Base-by-base conservation (phyloP, 2,329 filamentous ascomycete genomes). In the Xylariales sp. region DNA sequence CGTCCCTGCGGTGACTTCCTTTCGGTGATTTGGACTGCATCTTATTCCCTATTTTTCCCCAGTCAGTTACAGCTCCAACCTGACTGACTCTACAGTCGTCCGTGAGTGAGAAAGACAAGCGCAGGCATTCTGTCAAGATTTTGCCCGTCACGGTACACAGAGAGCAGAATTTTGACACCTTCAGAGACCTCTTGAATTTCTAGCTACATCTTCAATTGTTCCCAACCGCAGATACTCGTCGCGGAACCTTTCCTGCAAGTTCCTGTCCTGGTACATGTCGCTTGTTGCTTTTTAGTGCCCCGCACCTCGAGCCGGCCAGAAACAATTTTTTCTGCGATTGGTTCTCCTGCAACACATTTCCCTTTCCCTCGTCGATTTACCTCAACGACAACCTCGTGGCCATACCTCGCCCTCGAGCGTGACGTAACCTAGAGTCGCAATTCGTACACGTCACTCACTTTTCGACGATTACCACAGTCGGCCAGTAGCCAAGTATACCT, bases 221-320 rank as follows among this genome's bases (percentile, higher is more conserved):
- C n/a, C n/a, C n/a, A n/a, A n/a, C n/a, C n/a, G n/a, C n/a, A n/a
- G n/a, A n/a, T n/a, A n/a, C n/a, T n/a, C n/a, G 24, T 27, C 20
- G 37, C 27, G 37, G 37, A 22, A 29, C 37, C 20, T 39, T 40
- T 40, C 21, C 28, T 25, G 24, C 38, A 40, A 33, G 29, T 22
- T 32, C 20, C 33, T 19, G 19, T 12, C 29, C 15, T 25, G 24
- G 28, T 40, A 29, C 38, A 40, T 40, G 24, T 12, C 21, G 37
- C 37, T 39, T 31, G 21, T 38, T 38, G 11, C n/a, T 24, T 40
- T n/a, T 15, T 40, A 22, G 29, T 29, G 29, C 38, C 38, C 38
- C 38, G 38, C 38, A 40, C 38, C 19, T 32, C 33, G 19, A 24
- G 29, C 38, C 28, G 29, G 28, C 38, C 12, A 40, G 28, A 39